Evolutionary conservation across 768 basidiomycete species (phyloP), one percentile per base, ranked within the genome.

Genomic region (Tulasnella sp.): DNA sequence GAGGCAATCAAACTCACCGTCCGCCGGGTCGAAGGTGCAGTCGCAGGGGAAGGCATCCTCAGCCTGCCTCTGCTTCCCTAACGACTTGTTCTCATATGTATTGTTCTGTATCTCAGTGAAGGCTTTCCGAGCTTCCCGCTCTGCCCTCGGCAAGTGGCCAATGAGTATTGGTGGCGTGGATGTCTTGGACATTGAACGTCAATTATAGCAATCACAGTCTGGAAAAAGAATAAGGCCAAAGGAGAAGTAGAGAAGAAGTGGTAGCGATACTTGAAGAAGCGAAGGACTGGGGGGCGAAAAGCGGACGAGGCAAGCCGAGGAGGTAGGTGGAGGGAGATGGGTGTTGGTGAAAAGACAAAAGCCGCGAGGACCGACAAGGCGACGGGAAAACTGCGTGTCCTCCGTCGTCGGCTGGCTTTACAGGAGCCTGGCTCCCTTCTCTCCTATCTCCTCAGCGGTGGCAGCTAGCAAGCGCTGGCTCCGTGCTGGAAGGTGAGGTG

Each of bases 31-130:
- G 86, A 91, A 97, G 81, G 87, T 87, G 87, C 98, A 99, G 85
- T 99, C 98, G 88, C 98, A 99, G 34, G 92, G 91, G 93, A 96
- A 95, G 86, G 95, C 94, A 88, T 99, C 98, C 84, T 93, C 90
- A 78, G 92, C 89, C 87, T 97, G 95, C 84, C 93, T 91, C 77
- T 94, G 95, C 83, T 91, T 90, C n/a, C 97, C 97, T 79, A 98
- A 87, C 42, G 92, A 89, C 85, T 92, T 92, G 86, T 92, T 92
- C 88, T 97, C 96, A 85, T 98, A 98, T 83, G 92, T 92, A 85
- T 96, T 97, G 84, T 88, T 89, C 81, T 86, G 83, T 84, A 98
- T 91, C 86, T 94, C 90, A 82, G 86, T 87, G 85, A 97, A 98
- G 12, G 90, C 92, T 82, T 86, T 87, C 81, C 92, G 86, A 60